A percentile compares a stretch with the other conserved stretches of the same genome.
phyloP scores from a whole-genome alignment of 768 basidiomycete genomes.

The Macrolepiota fuliginosa region DNA sequence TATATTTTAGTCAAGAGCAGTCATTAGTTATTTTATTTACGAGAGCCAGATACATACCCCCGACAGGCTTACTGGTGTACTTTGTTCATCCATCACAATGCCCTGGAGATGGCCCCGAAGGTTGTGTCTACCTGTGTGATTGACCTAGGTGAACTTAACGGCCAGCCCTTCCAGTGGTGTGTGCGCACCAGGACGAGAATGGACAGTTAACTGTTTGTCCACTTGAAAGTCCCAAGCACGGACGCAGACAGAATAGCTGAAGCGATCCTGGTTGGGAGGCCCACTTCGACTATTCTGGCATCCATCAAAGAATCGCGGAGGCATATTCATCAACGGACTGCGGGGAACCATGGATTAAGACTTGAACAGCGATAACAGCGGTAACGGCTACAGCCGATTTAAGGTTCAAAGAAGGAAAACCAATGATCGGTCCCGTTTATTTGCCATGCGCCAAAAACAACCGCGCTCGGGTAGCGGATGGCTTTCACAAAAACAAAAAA shows the following conservation, averaged over 20 bases:
- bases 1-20: neutral
- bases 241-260: neutral
- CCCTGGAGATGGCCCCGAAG: neutral
- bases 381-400: conserved; percentile 1
- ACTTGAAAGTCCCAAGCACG: neutral
- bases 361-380: neutral
- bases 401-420: neutral
- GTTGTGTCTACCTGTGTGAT: neutral
- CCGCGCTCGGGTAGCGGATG: neutral
- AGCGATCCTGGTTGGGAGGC: neutral
- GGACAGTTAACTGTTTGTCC: neutral
- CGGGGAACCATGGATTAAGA: neutral
- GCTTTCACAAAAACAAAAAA: neutral
- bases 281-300: neutral
- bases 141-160: neutral
- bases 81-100: neutral
- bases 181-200: neutral
- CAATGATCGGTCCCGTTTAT: neutral
- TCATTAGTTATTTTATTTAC: neutral
- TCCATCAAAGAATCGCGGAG: neutral
- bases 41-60: no score
- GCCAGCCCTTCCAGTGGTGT: neutral
- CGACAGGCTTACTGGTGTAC: no score
- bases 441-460: neutral
- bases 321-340: neutral